Evolutionary conservation across 2,329 filamentous ascomycete species (phyloP).

Genomic region (Alternaria brassicae): DNA sequence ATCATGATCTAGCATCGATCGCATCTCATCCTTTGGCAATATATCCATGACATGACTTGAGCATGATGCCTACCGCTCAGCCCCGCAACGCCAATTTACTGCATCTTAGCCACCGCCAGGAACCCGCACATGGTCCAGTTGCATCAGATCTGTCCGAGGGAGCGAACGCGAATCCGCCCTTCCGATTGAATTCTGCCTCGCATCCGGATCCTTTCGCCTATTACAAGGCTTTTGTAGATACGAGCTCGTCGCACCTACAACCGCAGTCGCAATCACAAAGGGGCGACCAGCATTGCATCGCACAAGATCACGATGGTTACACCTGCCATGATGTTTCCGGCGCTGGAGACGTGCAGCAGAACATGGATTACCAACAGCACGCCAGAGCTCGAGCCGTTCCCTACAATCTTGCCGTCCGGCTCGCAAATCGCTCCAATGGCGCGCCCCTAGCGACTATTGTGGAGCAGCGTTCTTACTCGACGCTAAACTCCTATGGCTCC

Average conservation of each 20-base stretch:
- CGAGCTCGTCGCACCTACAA: constrained; percentile 2
- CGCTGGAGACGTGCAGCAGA: constrained; percentile 6
- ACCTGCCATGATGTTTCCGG: constrained; percentile 9
- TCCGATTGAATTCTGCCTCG: constrained; percentile 11
- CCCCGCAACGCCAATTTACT: constrained; percentile 12
- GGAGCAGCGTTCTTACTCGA: constrained; percentile 53
- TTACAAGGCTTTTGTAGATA: constrained; percentile 28
- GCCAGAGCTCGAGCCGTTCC: constrained; percentile 27
- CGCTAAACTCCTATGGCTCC: constrained; percentile 47
- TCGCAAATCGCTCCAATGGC: constrained; percentile 42
- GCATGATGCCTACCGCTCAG: constrained; percentile 7
- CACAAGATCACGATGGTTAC: constrained; percentile 24
- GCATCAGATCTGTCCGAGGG: constrained; percentile 10
- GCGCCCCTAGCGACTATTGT: constrained; percentile 54
- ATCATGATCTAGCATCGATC: constrained; percentile 23
- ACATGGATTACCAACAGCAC: constrained; percentile 23
- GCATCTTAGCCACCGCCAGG: constrained; percentile 21
- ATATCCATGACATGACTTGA: constrained; percentile 14
- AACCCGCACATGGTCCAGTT: constrained; percentile 15
- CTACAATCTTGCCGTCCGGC: constrained; percentile 35
- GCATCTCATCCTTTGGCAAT: constrained; percentile 18
- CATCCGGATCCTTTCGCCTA: constrained; percentile 29
- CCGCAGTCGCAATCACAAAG: constrained; percentile 3
- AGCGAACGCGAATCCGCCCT: constrained; percentile 7
- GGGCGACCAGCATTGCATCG: constrained; percentile 5